These are phyloP conservation scores for Protea cynaroides DNA, from an alignment of 164 flowering plant species.

Conservation along the genomic window DNA sequence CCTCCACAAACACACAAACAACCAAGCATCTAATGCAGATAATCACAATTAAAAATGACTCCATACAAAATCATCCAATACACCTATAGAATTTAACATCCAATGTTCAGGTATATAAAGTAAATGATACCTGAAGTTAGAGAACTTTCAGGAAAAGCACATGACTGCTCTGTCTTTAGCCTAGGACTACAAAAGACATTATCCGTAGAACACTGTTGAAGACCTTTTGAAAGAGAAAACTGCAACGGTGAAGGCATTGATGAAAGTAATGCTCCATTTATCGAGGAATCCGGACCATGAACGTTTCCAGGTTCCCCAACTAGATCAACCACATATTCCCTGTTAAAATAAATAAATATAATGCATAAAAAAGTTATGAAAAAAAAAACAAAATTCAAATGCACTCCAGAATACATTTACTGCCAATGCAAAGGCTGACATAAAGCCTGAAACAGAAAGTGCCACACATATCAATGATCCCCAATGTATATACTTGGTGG, in stretches of 20 bases:
- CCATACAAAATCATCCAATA: too few relatives aligned
- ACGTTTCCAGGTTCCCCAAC: slow-evolving; percentile 89
- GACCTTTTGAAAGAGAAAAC: slow-evolving; percentile 50
- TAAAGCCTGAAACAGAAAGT: background rate
- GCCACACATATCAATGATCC: background rate
- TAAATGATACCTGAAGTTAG: slow-evolving; percentile 35
- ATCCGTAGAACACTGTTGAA: slow-evolving; percentile 34
- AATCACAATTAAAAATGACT: too few relatives aligned
- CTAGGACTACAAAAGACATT: slow-evolving; percentile 23
- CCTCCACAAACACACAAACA: too few relatives aligned
- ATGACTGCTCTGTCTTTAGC: slow-evolving; percentile 20
- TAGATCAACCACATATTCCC: slow-evolving; percentile 95
- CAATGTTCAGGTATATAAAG: slow-evolving; percentile 4
- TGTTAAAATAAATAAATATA: slow-evolving; percentile 21
- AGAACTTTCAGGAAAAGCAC: slow-evolving; percentile 26
- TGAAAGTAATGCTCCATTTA: slow-evolving; percentile 56
- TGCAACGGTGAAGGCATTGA: slow-evolving; percentile 73
- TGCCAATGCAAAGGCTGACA: background rate
- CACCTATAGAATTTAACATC: too few relatives aligned
- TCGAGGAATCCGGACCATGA: slow-evolving; percentile 80
- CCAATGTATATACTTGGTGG: background rate
- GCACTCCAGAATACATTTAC: background rate
- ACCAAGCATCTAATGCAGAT: too few relatives aligned
- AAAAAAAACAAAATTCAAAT: background rate
- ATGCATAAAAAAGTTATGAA: background rate